These are phyloP conservation scores for Gossypium herbaceum DNA, from an alignment of 345 rosid genomes.

Conservation along the genomic window DNA sequence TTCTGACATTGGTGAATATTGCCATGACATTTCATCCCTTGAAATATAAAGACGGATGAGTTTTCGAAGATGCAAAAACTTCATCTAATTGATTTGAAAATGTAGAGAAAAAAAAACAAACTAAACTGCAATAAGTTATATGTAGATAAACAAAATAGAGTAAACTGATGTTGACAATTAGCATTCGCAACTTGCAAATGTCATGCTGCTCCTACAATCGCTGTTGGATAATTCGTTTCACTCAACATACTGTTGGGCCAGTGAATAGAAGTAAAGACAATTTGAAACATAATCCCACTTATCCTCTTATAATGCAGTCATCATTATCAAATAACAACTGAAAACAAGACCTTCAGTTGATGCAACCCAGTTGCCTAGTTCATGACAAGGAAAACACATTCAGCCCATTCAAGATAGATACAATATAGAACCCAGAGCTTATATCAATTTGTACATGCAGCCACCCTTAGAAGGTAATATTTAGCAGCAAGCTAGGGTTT, in stretches of 20 bases:
- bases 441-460: too few relatives aligned
- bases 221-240: not conserved
- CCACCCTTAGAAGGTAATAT: too few relatives aligned
- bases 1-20: slow-evolving; percentile 95
- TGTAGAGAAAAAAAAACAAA: not conserved
- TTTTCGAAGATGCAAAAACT: not conserved
- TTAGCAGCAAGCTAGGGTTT: too few relatives aligned
- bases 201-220: too few relatives aligned
- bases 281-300: not conserved
- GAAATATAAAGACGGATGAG: not conserved
- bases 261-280: not conserved
- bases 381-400: not conserved
- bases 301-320: not conserved
- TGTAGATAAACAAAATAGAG: not conserved
- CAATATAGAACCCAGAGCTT: too few relatives aligned
- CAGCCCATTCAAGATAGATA: not conserved
- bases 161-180: not conserved
- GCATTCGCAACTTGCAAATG: not conserved
- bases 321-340: not conserved
- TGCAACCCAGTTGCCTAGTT: not conserved
- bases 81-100: not conserved
- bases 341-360: not conserved
- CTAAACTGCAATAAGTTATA: not conserved
- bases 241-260: not conserved
- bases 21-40: slow-evolving; percentile 82